Evolutionary conservation across 495 filamentous ascomycete genomes (phyloP), one percentile per base, ranked within the genome.

Genomic region (Hypoxylon fuscum): DNA sequence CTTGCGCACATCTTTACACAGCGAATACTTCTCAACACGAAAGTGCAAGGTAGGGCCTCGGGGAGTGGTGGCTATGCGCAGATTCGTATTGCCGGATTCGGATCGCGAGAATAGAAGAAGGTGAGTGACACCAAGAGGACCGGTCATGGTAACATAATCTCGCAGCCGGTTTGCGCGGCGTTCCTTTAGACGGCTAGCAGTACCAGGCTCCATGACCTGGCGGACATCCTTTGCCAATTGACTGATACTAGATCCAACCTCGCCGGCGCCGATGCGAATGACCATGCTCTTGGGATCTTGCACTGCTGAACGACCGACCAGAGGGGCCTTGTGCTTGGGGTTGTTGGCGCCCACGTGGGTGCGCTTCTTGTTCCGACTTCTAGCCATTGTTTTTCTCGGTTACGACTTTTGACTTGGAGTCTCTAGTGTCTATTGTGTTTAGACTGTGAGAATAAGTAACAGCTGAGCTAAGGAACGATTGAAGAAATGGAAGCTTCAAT

Each of bases 121-220:
- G 75, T 99, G 95, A 21, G 90, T 90, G 49, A 99, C 94, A 32
- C 95, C 93, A 25, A 99, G 82, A 6, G 96, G 92, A 5, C 95
- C 96, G 53, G 91, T 88, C 96, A 99, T 98, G 40, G 91, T 89
- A 17, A 91, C 90, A 74, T 96, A 99, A 77, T 99, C 95, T 64
- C 90, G 84, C 67, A 98, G 75, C 70, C 87, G 88, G 79, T 99
- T 99, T 21, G 86, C 87, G 81, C 89, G 89, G 59, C 96, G 85
- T 79, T 98, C 93, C 82, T 91, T 81, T 61, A 99, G 75, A 66
- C 95, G 84, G 58, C 87, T 87, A 29, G 95, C 95, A 5, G 95
- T 99, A 21, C 91, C 88, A 0, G 95, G 95, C 73, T 98, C 93
- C 93, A 99, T 96, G 80, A 98, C 93, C 14, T 80, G 78, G 50